A percentile compares a stretch with the other conserved stretches of the same genome.
Conservation (phyloP, 176 grass and related monocot species). For the Musa acuminata region DNA sequence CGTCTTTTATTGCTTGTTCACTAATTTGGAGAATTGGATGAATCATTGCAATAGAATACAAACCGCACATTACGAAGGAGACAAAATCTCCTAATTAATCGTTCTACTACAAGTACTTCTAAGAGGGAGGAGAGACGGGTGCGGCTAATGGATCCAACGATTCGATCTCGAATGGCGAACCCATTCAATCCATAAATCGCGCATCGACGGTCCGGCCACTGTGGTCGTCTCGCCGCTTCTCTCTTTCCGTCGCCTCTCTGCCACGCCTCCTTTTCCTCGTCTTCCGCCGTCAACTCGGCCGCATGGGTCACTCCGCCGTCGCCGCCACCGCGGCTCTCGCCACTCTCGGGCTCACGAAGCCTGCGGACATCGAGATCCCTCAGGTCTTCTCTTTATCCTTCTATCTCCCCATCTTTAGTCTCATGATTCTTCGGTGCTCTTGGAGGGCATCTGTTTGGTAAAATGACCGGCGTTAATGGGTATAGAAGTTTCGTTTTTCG, state of each 20-base stretch:
- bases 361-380: conserved; percentile 55
- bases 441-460: neutral
- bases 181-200: neutral
- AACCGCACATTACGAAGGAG: too few species aligned
- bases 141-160: neutral
- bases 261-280: conserved; percentile 13
- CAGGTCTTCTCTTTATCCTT: conserved; percentile 33
- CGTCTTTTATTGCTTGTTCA: too few species aligned
- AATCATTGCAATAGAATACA: too few species aligned
- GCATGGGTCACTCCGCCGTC: conserved; percentile 66
- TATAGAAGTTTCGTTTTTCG: neutral
- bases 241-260: conserved; percentile 21
- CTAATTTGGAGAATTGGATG: too few species aligned
- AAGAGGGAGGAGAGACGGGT: neutral
- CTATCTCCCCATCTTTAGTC: neutral
- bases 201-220: neutral
- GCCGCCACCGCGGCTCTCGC: conserved; percentile 5
- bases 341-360: conserved; percentile 74
- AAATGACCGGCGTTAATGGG: neutral
- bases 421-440: too few species aligned
- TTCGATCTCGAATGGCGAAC: neutral
- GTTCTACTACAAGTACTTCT: too few species aligned
- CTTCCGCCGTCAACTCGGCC: conserved; percentile 28
- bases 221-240: conserved; percentile 15
- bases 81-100: too few species aligned